These are phyloP conservation scores for Fusarium circinatum DNA, from an alignment of 2,329 filamentous ascomycete species.

Conservation along the genomic window DNA sequence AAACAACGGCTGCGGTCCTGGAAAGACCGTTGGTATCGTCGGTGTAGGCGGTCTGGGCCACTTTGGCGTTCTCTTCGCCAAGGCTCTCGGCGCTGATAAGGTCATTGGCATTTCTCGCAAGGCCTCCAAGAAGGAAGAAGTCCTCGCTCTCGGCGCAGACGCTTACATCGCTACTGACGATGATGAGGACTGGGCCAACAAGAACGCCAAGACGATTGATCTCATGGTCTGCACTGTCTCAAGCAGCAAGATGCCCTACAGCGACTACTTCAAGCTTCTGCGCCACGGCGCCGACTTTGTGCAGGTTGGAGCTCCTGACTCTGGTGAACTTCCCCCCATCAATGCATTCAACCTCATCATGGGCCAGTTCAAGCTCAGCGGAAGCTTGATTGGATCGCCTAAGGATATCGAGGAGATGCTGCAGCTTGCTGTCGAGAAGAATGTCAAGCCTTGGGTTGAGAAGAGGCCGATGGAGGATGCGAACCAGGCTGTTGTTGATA, in stretches of 20 bases:
- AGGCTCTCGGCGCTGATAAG: conserved; percentile 70
- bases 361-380: conserved; percentile 54
- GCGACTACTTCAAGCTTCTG: conserved; percentile 69
- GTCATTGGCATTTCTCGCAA: conserved; percentile 68
- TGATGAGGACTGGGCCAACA: conserved; percentile 63
- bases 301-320: conserved; percentile 61
- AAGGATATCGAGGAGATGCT: conserved; percentile 69
- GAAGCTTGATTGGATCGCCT: conserved; percentile 60
- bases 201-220: conserved; percentile 62
- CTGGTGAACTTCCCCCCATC: conserved; percentile 38
- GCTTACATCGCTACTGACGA: conserved; percentile 55
- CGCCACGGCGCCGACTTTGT: conserved; percentile 69
- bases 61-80: conserved; percentile 73
- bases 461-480: conserved; percentile 64
- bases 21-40: conserved; percentile 73
- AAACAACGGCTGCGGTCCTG: conserved; percentile 70
- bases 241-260: conserved; percentile 64
- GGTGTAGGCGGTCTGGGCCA: conserved; percentile 76
- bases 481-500: conserved; percentile 64
- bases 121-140: conserved; percentile 63
- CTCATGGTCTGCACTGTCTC: conserved; percentile 70
- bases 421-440: conserved; percentile 65
- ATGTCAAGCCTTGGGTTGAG: conserved; percentile 67
- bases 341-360: conserved; percentile 39
- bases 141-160: conserved; percentile 66